These are phyloP conservation scores for Vitis hybrid DNA, from an alignment of 177 flowering plant species.

Conservation along the genomic window DNA sequence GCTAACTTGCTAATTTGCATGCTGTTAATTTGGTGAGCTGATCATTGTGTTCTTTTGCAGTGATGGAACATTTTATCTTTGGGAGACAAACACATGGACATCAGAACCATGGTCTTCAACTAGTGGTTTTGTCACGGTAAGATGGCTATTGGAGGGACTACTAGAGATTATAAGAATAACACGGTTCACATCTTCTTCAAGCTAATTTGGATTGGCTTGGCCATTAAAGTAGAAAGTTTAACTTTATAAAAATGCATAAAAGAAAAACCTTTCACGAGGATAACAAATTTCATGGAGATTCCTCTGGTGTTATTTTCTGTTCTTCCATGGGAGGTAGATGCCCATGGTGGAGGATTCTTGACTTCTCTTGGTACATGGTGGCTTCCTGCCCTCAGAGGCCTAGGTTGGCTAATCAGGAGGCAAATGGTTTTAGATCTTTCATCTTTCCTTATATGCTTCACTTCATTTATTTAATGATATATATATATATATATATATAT, in stretches of 20 bases:
- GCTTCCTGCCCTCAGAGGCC: not conserved
- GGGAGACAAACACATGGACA: constrained; percentile 99
- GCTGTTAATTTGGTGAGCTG: not conserved
- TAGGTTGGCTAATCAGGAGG: not conserved
- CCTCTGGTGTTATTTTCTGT: too few relatives aligned
- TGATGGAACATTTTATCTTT: constrained; percentile 96
- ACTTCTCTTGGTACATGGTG: too few relatives aligned
- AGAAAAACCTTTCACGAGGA: too few relatives aligned
- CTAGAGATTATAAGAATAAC: too few relatives aligned
- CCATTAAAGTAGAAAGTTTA: too few relatives aligned
- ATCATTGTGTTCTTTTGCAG: constrained; percentile 37
- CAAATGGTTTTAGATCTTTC: not conserved
- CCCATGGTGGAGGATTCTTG: too few relatives aligned
- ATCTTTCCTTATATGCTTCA: not conserved
- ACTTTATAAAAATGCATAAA: too few relatives aligned
- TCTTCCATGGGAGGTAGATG: too few relatives aligned
- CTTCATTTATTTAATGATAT: not conserved
- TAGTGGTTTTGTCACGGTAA: constrained; percentile 87
- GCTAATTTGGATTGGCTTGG: too few relatives aligned
- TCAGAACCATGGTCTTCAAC: constrained; percentile 95
- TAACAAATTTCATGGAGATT: too few relatives aligned
- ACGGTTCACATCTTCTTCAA: too few relatives aligned
- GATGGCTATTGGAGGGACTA: too few relatives aligned
- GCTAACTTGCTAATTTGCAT: not conserved
- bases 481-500: not conserved